These are phyloP conservation scores for Coniochaeta sp. DNA, from an alignment of 2,329 filamentous ascomycete species.

Conservation along the genomic window DNA sequence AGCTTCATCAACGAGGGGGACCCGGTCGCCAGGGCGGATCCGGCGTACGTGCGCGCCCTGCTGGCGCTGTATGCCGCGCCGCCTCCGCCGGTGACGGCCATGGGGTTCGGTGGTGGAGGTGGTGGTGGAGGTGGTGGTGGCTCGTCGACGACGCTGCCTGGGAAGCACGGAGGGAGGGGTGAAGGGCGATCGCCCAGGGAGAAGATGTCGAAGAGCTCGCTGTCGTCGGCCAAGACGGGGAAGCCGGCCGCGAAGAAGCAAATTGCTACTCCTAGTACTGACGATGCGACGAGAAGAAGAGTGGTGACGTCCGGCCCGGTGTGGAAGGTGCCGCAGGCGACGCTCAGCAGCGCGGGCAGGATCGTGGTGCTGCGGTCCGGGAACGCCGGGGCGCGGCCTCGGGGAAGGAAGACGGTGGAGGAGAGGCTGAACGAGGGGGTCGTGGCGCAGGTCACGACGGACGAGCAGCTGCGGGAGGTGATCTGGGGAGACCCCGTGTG, in stretches of 20 bases:
- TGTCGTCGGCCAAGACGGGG: constrained; percentile 12
- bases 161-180: background rate
- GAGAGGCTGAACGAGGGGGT: constrained; percentile 51
- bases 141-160: constrained; percentile 1
- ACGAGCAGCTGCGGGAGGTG: constrained; percentile 60
- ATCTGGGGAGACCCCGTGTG: constrained; percentile 78
- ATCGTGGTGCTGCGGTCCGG: constrained; percentile 59
- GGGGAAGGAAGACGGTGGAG: constrained; percentile 39
- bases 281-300: constrained; percentile 2
- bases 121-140: too few species aligned
- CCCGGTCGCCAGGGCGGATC: constrained; percentile 70
- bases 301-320: constrained; percentile 24
- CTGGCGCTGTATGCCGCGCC: constrained; percentile 63
- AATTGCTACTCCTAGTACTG: background rate
- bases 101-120: too few species aligned
- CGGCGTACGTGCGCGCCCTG: constrained; percentile 64
- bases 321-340: constrained; percentile 61
- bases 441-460: constrained; percentile 59
- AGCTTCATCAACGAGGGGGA: constrained; percentile 83
- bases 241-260: background rate
- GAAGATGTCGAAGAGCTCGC: constrained; percentile 12
- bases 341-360: constrained; percentile 63
- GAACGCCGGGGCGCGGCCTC: constrained; percentile 26
- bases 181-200: constrained; percentile 7
- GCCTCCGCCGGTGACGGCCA: constrained; percentile 40